Conservation (phyloP, 164 flowering plant genomes). For the Macadamia tetraphylla region DNA sequence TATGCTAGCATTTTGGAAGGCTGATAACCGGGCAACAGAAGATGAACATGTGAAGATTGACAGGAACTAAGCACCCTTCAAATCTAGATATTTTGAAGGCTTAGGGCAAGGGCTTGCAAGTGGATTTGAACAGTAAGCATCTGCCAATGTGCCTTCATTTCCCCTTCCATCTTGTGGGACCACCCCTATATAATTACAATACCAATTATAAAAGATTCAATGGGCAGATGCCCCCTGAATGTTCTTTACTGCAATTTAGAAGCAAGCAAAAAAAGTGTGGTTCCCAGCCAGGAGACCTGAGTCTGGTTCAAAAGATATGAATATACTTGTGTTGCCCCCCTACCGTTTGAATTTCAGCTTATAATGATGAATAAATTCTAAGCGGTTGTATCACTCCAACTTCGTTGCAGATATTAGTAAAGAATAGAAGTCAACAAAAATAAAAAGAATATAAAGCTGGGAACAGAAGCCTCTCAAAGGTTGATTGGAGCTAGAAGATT, state of each 20-base stretch:
- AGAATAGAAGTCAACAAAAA: no score
- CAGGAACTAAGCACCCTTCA: slow-evolving; percentile 64
- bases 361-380: background rate
- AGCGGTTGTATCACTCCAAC: background rate
- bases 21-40: slow-evolving; percentile 74
- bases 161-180: background rate
- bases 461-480: no score
- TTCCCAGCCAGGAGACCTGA: no score
- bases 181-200: slow-evolving; percentile 44
- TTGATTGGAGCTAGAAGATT: no score
- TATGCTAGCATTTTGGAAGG: slow-evolving; percentile 71
- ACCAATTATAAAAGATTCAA: slow-evolving; percentile 45
- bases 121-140: slow-evolving; percentile 55
- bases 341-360: slow-evolving; percentile 5
- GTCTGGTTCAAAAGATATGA: slow-evolving; percentile 3
- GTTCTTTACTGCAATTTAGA: slow-evolving; percentile 24
- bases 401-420: background rate
- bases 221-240: slow-evolving; percentile 52
- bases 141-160: slow-evolving; percentile 32
- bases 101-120: slow-evolving; percentile 53
- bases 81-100: slow-evolving; percentile 33
- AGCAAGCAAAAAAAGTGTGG: background rate
- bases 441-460: no score
- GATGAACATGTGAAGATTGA: slow-evolving; percentile 61
- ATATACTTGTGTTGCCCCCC: slow-evolving; percentile 3